Conservation (phyloP, 1,284 basidiomycete genomes). For the Coniferiporia sulphurascens region DNA sequence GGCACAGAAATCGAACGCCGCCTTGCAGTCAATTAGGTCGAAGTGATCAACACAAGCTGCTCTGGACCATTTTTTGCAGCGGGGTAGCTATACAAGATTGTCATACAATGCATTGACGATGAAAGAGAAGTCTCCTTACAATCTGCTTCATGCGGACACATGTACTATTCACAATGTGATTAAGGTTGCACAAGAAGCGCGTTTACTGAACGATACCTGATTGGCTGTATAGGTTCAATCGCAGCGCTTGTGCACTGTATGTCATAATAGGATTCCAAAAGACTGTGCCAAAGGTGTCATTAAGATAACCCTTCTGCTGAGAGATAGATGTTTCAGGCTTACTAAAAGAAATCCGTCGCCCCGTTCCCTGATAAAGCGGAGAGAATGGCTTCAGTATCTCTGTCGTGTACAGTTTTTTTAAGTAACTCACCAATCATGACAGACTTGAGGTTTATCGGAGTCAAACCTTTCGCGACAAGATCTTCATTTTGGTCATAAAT, state of each 20-base stretch:
- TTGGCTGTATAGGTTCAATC: constrained; percentile 1
- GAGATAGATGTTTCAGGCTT: constrained; percentile 20
- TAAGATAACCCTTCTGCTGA: too few species aligned
- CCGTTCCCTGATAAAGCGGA: constrained; percentile 45
- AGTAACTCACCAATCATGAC: constrained; percentile 65
- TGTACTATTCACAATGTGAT: constrained; percentile 17
- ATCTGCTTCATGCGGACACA: constrained; percentile 44
- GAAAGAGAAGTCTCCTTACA: constrained; percentile 29
- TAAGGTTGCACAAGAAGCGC: neutral
- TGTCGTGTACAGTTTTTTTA: too few species aligned
- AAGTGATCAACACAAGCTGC: constrained; percentile 23
- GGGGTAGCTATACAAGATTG: constrained; percentile 33
- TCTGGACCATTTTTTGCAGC: constrained; percentile 45
- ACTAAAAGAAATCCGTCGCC: constrained; percentile 39
- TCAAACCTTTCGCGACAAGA: constrained; percentile 53
- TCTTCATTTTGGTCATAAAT: constrained; percentile 75
- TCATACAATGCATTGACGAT: neutral
- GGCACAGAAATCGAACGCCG: constrained; percentile 23
- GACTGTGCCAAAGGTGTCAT: neutral
- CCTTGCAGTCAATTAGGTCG: constrained; percentile 24
- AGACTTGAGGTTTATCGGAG: constrained; percentile 77
- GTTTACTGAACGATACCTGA: neutral
- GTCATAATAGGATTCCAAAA: constrained; percentile 11
- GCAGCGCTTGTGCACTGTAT: neutral
- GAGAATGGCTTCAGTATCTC: too few species aligned